A percentile compares a stretch with the other conserved stretches of the same genome.
Evolutionary conservation across 257 asterid species (phyloP).

Genomic region (Gardenia jasminoides): DNA sequence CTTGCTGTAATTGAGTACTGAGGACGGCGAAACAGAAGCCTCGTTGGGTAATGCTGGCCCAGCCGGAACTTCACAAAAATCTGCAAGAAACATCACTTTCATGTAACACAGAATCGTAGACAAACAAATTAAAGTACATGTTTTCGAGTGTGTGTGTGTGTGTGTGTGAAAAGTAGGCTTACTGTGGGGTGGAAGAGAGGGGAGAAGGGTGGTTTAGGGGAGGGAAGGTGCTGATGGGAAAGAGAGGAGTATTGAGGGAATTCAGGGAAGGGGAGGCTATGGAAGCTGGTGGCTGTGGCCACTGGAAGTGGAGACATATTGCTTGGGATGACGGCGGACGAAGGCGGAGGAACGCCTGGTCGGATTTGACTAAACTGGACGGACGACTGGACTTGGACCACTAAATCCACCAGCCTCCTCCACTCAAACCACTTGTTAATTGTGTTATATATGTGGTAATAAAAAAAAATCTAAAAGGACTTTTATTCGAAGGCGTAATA

Average conservation of each 20-base stretch:
- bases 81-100: conserved; percentile 1
- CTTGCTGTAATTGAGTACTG: conserved; percentile 18
- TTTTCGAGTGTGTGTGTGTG: neutral
- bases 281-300: conserved; percentile 1
- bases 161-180: neutral
- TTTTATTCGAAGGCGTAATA: too few species aligned
- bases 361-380: neutral
- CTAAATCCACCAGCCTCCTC: neutral
- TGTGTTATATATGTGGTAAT: too few species aligned
- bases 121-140: too few species aligned
- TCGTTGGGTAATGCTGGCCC: neutral
- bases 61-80: conserved; percentile 14
- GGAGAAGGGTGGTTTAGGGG: neutral
- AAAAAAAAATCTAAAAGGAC: too few species aligned
- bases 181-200: conserved; percentile 1
- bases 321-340: neutral
- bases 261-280: neutral
- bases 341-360: neutral
- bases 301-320: conserved; percentile 10
- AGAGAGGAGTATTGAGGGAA: conserved; percentile 4
- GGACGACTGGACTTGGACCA: neutral
- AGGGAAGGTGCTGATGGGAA: neutral
- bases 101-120: too few species aligned
- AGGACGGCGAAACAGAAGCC: neutral
- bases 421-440: neutral